Evolutionary conservation across 331 rosid genomes (phyloP).

Genomic region (Pyracantha coccinea): DNA sequence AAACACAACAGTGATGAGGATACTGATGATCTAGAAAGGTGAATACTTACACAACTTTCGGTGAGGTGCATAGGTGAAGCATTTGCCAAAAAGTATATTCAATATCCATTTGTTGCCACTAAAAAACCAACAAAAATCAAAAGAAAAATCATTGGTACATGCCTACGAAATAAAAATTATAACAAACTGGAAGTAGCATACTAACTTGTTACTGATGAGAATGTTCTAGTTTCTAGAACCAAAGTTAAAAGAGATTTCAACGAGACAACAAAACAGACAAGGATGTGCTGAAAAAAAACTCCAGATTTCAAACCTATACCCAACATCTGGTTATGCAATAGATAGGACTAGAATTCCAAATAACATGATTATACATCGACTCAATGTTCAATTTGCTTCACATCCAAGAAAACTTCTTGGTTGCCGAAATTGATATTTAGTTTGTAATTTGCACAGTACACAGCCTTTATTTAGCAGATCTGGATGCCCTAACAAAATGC

Average conservation of each 20-base stretch:
- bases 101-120: constrained; percentile 99
- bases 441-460: background rate
- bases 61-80: constrained; percentile 97
- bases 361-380: background rate
- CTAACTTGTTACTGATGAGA: background rate
- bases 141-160: constrained; percentile 5
- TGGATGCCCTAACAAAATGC: background rate
- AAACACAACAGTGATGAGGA: background rate
- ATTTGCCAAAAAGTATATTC: constrained; percentile 99
- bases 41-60: constrained; percentile 96
- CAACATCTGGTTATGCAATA: background rate
- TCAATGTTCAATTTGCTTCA: background rate
- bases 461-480: background rate
- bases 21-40: constrained; percentile 19
- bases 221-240: background rate
- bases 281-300: background rate
- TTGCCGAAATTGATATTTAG: background rate
- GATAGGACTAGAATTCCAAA: background rate
- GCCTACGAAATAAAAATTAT: background rate
- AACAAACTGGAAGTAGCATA: background rate
- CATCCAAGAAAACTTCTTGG: background rate
- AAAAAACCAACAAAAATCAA: constrained; percentile 22
- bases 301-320: background rate
- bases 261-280: background rate
- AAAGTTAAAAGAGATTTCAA: background rate